A percentile compares a stretch with the other conserved stretches of the same genome.
phyloP scores from a whole-genome alignment of 2,329 filamentous ascomycete genomes.

The Pezicula neosporulosa region DNA sequence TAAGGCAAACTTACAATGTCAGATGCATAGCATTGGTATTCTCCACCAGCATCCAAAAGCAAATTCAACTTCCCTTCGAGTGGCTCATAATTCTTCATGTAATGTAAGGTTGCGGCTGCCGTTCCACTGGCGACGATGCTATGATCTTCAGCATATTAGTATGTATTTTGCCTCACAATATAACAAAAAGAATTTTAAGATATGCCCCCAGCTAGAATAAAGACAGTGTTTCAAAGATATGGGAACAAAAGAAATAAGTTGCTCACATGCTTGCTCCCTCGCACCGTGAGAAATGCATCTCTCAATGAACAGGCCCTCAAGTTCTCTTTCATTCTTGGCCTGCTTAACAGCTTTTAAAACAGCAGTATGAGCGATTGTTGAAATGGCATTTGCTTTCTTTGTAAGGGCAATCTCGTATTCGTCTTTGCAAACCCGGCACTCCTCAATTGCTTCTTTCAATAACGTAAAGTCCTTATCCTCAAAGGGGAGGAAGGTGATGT shows the following conservation, averaged over 20 bases:
- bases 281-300: constrained; percentile 72
- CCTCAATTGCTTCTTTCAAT: constrained; percentile 62
- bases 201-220: too few species aligned
- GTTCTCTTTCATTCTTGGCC: constrained; percentile 74
- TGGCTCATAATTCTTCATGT: constrained; percentile 73
- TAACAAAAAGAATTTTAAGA: too few species aligned
- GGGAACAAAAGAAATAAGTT: too few species aligned
- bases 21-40: constrained; percentile 70
- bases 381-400: constrained; percentile 67
- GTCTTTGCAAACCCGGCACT: constrained; percentile 68
- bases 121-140: constrained; percentile 80
- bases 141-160: constrained; percentile 42
- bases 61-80: constrained; percentile 72
- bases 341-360: constrained; percentile 58
- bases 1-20: constrained; percentile 49
- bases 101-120: constrained; percentile 83
- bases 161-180: too few species aligned
- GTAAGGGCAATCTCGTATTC: constrained; percentile 72
- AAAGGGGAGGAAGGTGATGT: constrained; percentile 69
- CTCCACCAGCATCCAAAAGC: constrained; percentile 79
- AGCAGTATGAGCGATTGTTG: constrained; percentile 61
- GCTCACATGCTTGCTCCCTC: constrained; percentile 68
- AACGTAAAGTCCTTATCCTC: constrained; percentile 55
- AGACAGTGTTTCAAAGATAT: too few species aligned
- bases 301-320: constrained; percentile 78